Percentiles rank a stretch among this genome's conserved stretches.
These are phyloP conservation scores for Oryza glaberrima DNA, from an alignment of 176 grass and related monocot genomes.

Conservation along the genomic window DNA sequence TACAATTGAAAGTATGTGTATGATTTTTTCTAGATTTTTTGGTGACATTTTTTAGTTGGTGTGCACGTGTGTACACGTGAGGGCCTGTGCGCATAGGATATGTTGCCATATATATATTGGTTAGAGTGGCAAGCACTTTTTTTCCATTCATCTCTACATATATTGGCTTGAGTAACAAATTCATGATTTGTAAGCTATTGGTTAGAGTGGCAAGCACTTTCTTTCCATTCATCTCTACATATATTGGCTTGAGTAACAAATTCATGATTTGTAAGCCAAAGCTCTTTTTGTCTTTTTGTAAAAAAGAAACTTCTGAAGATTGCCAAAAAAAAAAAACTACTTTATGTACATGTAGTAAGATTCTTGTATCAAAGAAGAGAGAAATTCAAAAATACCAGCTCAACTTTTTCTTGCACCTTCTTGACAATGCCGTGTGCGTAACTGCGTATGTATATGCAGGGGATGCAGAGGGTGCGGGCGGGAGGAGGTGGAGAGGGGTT, in stretches of 20 bases:
- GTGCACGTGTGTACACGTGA: too few species aligned
- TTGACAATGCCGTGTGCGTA: background rate
- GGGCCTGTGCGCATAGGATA: too few species aligned
- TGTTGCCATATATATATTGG: too few species aligned
- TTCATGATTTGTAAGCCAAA: background rate
- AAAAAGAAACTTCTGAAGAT: background rate
- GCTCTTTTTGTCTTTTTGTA: background rate
- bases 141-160: too few species aligned
- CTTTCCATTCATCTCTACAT: background rate
- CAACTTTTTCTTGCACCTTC: background rate
- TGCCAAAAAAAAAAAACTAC: background rate
- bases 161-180: too few species aligned
- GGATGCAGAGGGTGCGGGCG: slow-evolving; percentile 77
- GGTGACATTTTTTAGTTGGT: too few species aligned
- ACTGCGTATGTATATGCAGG: background rate
- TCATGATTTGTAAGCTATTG: too few species aligned
- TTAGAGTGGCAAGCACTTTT: background rate
- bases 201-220: background rate
- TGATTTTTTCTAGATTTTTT: too few species aligned
- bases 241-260: background rate
- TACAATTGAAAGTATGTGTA: too few species aligned
- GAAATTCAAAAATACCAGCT: too few species aligned
- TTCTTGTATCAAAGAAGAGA: background rate
- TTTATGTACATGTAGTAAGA: background rate
- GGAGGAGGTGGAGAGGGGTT: slow-evolving; percentile 69